A percentile compares a stretch with the other conserved stretches of the same genome.
phyloP scores from a whole-genome alignment of 495 filamentous ascomycete species.

The Xylaria telfairii region DNA sequence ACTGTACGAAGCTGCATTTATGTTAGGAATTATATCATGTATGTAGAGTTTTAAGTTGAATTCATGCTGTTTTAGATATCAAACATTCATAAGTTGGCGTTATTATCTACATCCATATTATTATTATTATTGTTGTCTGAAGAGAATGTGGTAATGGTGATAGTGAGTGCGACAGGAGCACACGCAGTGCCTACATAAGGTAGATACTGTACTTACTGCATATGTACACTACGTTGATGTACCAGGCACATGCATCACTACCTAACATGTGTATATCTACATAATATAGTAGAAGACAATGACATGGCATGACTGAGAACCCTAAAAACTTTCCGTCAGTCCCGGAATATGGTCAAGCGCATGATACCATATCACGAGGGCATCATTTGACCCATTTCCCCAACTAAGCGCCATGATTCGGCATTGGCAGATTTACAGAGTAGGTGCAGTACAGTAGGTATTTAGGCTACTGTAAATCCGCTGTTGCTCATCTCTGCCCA shows the following conservation, averaged over 20 bases:
- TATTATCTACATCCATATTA: no score
- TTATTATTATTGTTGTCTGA: no score
- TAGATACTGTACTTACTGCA: no score
- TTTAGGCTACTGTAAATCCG: neutral
- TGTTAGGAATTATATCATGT: neutral
- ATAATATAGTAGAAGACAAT: neutral
- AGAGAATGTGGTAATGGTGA: no score
- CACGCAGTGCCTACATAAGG: no score
- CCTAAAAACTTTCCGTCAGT: neutral
- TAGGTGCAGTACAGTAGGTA: no score
- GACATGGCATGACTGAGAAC: neutral
- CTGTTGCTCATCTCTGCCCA: neutral
- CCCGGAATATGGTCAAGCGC: neutral
- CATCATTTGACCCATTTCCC: constrained; percentile 14
- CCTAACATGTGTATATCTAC: neutral
- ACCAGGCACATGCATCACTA: neutral
- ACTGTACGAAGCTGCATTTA: neutral
- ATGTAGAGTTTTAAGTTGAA: neutral
- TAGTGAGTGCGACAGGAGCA: neutral
- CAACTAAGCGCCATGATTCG: neutral
- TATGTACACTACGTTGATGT: no score
- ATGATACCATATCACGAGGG: constrained; percentile 9
- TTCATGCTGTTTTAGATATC: neutral
- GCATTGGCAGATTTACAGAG: neutral
- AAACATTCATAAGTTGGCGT: no score